Evolutionary conservation across 176 grass and related monocot genomes (phyloP).

Genomic region (Avena eriantha): DNA sequence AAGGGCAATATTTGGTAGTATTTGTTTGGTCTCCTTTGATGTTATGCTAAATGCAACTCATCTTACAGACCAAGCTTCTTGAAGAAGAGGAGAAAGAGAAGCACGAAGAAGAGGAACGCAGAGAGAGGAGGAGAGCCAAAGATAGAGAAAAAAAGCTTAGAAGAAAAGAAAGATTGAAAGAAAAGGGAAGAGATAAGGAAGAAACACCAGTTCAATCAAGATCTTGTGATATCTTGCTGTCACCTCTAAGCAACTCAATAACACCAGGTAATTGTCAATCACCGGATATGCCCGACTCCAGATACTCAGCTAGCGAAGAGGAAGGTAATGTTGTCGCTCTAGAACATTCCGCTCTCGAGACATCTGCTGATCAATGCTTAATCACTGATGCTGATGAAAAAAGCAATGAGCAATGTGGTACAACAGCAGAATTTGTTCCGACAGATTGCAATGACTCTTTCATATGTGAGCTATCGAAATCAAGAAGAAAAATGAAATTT

Average conservation of each 20-base stretch:
- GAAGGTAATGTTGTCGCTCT: constrained; percentile 42
- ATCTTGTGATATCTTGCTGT: constrained; percentile 32
- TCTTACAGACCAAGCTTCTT: constrained; percentile 81
- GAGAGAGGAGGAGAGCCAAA: constrained; percentile 78
- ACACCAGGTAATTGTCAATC: constrained; percentile 41
- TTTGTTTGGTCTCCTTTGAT: constrained; percentile 9
- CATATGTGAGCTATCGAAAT: constrained; percentile 68
- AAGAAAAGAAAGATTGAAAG: constrained; percentile 93
- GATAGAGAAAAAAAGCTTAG: constrained; percentile 95
- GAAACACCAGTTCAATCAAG: constrained; percentile 50
- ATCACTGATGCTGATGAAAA: constrained; percentile 28
- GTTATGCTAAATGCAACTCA: background rate
- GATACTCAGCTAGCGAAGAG: constrained; percentile 58
- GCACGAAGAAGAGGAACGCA: constrained; percentile 86
- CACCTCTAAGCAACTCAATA: constrained; percentile 47
- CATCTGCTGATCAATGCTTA: constrained; percentile 41
- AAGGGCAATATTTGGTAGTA: background rate
- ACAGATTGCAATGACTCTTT: constrained; percentile 53
- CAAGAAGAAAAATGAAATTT: constrained; percentile 55
- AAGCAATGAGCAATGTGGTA: constrained; percentile 31
- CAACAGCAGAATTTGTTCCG: constrained; percentile 42
- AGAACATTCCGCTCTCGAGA: constrained; percentile 42
- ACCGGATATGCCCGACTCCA: constrained; percentile 44
- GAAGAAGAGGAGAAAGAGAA: constrained; percentile 99
- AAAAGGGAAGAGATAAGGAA: constrained; percentile 76